Evolutionary conservation across 768 basidiomycete species (phyloP).

Genomic region (Agrocybe pediades): DNA sequence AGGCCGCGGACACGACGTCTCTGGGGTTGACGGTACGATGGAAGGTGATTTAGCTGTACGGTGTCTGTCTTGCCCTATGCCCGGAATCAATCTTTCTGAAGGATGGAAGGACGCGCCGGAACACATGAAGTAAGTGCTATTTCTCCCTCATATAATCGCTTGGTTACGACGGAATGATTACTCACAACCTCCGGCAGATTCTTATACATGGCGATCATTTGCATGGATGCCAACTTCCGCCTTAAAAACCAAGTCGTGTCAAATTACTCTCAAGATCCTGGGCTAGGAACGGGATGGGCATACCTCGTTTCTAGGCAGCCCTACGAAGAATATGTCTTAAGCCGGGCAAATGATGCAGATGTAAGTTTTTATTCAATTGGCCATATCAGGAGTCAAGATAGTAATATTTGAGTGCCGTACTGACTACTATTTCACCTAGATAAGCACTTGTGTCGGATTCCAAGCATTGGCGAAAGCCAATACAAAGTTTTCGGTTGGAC

Average conservation of each 20-base stretch:
- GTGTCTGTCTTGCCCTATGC: conserved; percentile 28
- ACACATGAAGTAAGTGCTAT: conserved; percentile 5
- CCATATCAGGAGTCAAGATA: too few relatives aligned
- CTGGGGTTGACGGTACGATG: conserved; percentile 14
- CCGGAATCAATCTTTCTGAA: conserved; percentile 20
- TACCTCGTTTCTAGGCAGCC: conserved; percentile 10
- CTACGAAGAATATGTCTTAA: conserved; percentile 6
- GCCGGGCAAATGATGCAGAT: conserved; percentile 5
- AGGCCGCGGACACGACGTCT: conserved; percentile 19
- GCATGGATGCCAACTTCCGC: conserved; percentile 12
- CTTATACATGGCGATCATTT: conserved; percentile 1
- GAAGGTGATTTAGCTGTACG: conserved; percentile 20
- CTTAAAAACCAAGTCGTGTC: conserved; percentile 13
- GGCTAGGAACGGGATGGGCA: conserved; percentile 11
- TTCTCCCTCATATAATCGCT: background rate
- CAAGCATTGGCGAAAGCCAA: conserved; percentile 11
- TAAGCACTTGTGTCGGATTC: conserved; percentile 17
- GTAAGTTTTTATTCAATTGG: too few relatives aligned
- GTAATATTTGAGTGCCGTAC: too few relatives aligned
- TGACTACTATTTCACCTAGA: conserved; percentile 1
- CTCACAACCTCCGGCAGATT: background rate
- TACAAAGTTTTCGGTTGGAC: conserved; percentile 8
- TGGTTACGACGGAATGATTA: background rate
- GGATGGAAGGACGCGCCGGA: conserved; percentile 7
- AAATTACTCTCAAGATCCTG: conserved; percentile 13